phyloP scores from a whole-genome alignment of 306 rosid genomes.

The Potentilla sterilis region DNA sequence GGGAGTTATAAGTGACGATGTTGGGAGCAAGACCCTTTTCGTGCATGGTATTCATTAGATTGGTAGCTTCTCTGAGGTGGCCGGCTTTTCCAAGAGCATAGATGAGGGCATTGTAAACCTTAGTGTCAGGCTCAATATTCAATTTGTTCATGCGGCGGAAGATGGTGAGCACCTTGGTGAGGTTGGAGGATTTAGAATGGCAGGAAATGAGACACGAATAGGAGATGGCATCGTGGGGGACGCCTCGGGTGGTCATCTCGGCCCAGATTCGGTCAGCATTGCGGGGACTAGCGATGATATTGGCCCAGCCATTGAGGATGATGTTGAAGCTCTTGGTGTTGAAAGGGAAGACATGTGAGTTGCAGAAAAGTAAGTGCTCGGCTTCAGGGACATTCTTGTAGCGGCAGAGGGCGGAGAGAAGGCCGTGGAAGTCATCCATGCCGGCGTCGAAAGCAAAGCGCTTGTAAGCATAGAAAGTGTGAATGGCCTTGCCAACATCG shows the following conservation, averaged over 20 bases:
- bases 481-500: constrained; percentile 75
- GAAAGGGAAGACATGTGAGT: constrained; percentile 52
- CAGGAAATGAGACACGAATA: constrained; percentile 77
- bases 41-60: constrained; percentile 63
- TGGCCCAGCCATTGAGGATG: constrained; percentile 86
- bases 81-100: constrained; percentile 66
- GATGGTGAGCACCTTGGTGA: constrained; percentile 58
- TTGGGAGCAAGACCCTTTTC: constrained; percentile 54
- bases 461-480: constrained; percentile 63
- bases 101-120: constrained; percentile 76
- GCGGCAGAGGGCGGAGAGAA: constrained; percentile 89
- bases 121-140: constrained; percentile 61
- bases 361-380: constrained; percentile 68
- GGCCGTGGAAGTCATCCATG: constrained; percentile 65
- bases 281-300: constrained; percentile 56
- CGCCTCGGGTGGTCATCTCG: constrained; percentile 68
- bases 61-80: constrained; percentile 56
- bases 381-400: constrained; percentile 80
- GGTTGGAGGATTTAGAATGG: constrained; percentile 66
- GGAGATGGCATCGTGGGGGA: constrained; percentile 67
- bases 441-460: constrained; percentile 54
- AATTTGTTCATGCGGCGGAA: constrained; percentile 58
- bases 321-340: constrained; percentile 81
- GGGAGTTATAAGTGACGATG: constrained; percentile 70
- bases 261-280: constrained; percentile 75